Conservation (phyloP, 2,329 filamentous ascomycete genomes). For the Colletotrichum sp. region DNA sequence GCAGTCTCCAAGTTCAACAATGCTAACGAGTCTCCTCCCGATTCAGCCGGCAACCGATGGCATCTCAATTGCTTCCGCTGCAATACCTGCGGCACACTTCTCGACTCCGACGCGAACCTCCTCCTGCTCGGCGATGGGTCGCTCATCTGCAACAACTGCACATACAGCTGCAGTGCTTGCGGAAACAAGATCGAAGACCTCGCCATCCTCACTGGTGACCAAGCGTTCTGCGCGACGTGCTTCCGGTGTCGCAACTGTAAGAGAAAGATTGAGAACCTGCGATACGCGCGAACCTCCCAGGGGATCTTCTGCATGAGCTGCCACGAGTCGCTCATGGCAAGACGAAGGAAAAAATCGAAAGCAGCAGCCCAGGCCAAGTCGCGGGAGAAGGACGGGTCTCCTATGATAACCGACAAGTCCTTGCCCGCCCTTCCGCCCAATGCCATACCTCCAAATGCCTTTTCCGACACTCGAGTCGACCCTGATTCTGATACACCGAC, state of each 20-base stretch:
- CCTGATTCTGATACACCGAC: conserved; percentile 67
- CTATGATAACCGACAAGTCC: conserved; percentile 86
- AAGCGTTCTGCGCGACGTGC: conserved; percentile 96
- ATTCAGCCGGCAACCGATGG: conserved; percentile 87
- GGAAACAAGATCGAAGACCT: conserved; percentile 98
- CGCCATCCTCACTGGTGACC: conserved; percentile 95
- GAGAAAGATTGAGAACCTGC: conserved; percentile 96
- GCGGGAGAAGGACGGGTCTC: conserved; percentile 66
- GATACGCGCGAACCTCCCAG: conserved; percentile 96
- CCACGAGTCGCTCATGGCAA: conserved; percentile 94
- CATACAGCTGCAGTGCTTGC: conserved; percentile 97
- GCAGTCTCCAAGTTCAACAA: conserved; percentile 22
- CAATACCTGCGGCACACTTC: conserved; percentile 91
- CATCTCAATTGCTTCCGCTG: conserved; percentile 99
- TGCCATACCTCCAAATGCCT: conserved; percentile 66
- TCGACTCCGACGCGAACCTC: conserved; percentile 97
- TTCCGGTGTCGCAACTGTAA: conserved; percentile 99
- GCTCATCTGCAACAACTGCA: conserved; percentile 98
- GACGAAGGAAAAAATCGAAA: conserved; percentile 86
- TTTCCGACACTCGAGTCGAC: conserved; percentile 64
- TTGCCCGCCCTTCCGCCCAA: conserved; percentile 87
- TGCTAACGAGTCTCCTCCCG: conserved; percentile 29
- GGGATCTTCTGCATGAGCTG: conserved; percentile 99
- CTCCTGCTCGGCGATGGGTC: conserved; percentile 96
- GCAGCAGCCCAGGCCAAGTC: conserved; percentile 65